phyloP scores from a whole-genome alignment of 23 red algal genomes.

The Gracilaria vermiculophylla region DNA sequence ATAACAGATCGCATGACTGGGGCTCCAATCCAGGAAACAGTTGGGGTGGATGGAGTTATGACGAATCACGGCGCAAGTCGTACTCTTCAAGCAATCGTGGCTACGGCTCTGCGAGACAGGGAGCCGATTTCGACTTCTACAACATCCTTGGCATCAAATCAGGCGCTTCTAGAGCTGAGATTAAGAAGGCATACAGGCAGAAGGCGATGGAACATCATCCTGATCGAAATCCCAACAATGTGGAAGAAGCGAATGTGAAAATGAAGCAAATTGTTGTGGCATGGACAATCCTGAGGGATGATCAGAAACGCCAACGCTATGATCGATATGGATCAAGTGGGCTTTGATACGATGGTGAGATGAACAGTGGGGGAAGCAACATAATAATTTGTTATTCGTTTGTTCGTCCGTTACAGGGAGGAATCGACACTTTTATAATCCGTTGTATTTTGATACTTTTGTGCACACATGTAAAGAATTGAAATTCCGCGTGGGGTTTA shows the following conservation, averaged over 20 bases:
- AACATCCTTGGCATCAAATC: slow-evolving; percentile 77
- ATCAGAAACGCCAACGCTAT: slow-evolving; percentile 57
- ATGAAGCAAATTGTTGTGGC: slow-evolving; percentile 89
- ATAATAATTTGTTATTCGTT: not conserved
- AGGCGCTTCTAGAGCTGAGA: slow-evolving; percentile 73
- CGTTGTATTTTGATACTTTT: not conserved
- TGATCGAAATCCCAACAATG: slow-evolving; percentile 72
- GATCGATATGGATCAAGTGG: slow-evolving; percentile 61
- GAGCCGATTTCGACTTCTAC: slow-evolving; percentile 68
- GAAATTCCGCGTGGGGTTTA: not conserved
- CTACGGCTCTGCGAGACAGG: not conserved
- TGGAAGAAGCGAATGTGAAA: slow-evolving; percentile 54
- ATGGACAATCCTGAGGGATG: slow-evolving; percentile 72
- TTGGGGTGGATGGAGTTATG: slow-evolving; percentile 8
- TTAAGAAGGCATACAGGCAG: slow-evolving; percentile 86
- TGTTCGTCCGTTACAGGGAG: not conserved
- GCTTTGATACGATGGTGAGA: not conserved
- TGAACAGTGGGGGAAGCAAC: too few species aligned
- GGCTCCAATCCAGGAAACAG: not conserved
- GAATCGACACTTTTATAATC: not conserved
- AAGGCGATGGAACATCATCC: slow-evolving; percentile 91
- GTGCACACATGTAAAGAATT: not conserved
- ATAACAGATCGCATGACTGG: not conserved
- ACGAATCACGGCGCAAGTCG: not conserved
- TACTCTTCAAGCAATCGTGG: not conserved